Percentiles rank a stretch among this genome's conserved stretches.
Conservation (phyloP, 2,329 filamentous ascomycete species). For the Alternaria brassicae region DNA sequence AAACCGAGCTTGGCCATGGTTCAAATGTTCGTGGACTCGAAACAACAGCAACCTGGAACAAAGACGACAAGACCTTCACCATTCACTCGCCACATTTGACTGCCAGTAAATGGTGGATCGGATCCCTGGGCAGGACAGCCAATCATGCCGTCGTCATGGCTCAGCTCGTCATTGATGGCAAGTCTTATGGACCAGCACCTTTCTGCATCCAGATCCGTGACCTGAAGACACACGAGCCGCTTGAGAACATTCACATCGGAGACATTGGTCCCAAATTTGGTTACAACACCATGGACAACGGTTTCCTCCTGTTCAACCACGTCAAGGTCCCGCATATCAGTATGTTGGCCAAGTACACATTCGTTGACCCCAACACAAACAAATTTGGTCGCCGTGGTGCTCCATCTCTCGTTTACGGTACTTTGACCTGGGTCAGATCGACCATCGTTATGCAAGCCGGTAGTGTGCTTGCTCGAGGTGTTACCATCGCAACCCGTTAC, state of each 20-base stretch:
- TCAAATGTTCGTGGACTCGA: conserved; percentile 70
- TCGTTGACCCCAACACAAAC: conserved; percentile 71
- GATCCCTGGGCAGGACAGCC: conserved; percentile 75
- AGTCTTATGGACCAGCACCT: conserved; percentile 75
- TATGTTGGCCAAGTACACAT: conserved; percentile 75
- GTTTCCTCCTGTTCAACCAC: conserved; percentile 78
- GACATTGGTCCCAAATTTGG: conserved; percentile 84
- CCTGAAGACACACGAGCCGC: conserved; percentile 58
- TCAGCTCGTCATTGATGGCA: conserved; percentile 73
- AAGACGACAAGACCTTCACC: conserved; percentile 75
- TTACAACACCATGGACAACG: conserved; percentile 84
- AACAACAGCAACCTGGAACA: conserved; percentile 76
- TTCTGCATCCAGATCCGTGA: conserved; percentile 76
- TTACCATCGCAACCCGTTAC: conserved; percentile 79
- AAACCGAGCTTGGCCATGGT: conserved; percentile 81
- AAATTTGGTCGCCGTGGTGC: conserved; percentile 72
- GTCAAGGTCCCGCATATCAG: conserved; percentile 76
- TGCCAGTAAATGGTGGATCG: conserved; percentile 86
- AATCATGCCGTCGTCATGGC: conserved; percentile 83
- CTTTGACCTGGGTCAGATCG: conserved; percentile 76
- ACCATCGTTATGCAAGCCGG: conserved; percentile 78
- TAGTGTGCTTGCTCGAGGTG: conserved; percentile 73
- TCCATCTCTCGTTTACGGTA: conserved; percentile 75
- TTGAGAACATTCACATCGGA: conserved; percentile 69
- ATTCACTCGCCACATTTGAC: conserved; percentile 77